Evolutionary conservation across 352 stramenopile genomes (phyloP).

Genomic region (Blastocystis sp.): DNA sequence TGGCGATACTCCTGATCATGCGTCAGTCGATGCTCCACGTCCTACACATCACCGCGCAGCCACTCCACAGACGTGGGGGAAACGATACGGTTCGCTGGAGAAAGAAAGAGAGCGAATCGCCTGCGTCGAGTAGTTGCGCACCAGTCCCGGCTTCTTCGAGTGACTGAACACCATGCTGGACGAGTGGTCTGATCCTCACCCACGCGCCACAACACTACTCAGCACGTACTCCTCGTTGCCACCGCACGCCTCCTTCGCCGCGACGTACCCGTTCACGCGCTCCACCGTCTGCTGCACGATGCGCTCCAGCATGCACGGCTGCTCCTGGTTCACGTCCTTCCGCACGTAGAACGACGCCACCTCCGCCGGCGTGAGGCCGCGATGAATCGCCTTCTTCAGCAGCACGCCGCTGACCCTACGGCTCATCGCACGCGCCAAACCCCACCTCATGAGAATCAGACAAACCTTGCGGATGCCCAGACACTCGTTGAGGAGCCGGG

Average conservation of each 20-base stretch:
- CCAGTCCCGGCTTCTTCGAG: neutral
- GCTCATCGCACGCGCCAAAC: neutral
- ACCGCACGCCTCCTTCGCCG: neutral
- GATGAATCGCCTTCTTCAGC: conserved; percentile 16
- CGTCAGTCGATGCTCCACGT: conserved; percentile 26
- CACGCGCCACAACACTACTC: neutral
- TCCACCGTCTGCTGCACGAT: conserved; percentile 60
- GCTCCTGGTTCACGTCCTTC: neutral
- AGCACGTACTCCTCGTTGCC: neutral
- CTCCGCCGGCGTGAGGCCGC: conserved; percentile 1
- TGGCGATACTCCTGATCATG: conserved; percentile 49
- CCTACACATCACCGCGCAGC: conserved; percentile 3
- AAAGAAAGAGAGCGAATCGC: neutral
- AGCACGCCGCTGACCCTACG: conserved; percentile 25
- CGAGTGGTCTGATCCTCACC: neutral
- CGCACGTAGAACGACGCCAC: conserved; percentile 34
- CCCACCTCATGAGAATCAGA: conserved; percentile 79
- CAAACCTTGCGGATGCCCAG: conserved; percentile 80
- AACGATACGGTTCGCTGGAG: conserved; percentile 28
- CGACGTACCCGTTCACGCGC: neutral
- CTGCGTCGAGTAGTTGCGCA: conserved; percentile 12
- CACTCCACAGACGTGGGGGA: neutral
- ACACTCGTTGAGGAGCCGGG: conserved; percentile 78
- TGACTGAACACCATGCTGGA: neutral
- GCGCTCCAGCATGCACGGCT: conserved; percentile 23